A percentile compares a stretch with the other conserved stretches of the same genome.
phyloP scores from a whole-genome alignment of 2,329 filamentous ascomycete genomes.

The Scleromitrula shiraiana region DNA sequence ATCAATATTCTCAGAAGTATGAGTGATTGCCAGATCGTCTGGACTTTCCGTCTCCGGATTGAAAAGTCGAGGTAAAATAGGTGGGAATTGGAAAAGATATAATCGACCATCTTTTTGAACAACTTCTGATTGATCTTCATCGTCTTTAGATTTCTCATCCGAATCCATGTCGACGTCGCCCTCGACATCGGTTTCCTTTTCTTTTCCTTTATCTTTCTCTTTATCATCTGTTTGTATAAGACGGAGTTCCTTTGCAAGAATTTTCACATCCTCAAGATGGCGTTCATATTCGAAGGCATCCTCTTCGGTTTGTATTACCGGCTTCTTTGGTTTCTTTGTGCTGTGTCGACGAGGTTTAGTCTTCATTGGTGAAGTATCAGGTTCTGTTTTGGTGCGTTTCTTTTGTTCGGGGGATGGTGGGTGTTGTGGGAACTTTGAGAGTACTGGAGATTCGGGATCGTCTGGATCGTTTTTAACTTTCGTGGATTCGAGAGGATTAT shows the following conservation, averaged over 20 bases:
- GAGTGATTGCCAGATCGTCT: conserved; percentile 29
- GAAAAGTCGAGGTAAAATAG: conserved; percentile 47
- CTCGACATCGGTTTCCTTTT: conserved; percentile 33
- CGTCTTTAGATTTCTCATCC: conserved; percentile 2
- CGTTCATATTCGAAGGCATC: conserved; percentile 43
- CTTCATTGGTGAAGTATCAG: neutral
- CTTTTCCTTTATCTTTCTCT: conserved; percentile 17
- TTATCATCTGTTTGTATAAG: conserved; percentile 19
- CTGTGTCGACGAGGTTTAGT: neutral
- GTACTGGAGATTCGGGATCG: conserved; percentile 1
- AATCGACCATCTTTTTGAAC: conserved; percentile 42
- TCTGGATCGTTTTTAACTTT: conserved; percentile 3
- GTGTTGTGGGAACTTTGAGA: conserved; percentile 1
- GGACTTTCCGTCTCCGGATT: conserved; percentile 32
- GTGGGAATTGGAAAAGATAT: conserved; percentile 59
- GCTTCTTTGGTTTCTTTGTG: conserved; percentile 22
- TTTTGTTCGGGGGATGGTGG: conserved; percentile 8
- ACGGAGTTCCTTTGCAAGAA: conserved; percentile 38
- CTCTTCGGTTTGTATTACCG: conserved; percentile 43
- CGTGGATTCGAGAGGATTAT: neutral
- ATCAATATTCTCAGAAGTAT: conserved; percentile 14
- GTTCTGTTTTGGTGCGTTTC: conserved; percentile 2
- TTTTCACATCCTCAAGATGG: conserved; percentile 37
- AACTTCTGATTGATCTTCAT: conserved; percentile 13
- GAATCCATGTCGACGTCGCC: conserved; percentile 32